A percentile compares a stretch with the other conserved stretches of the same genome.
phyloP scores from a whole-genome alignment of 305 asterid genomes.

The Euphrasia arctica region DNA sequence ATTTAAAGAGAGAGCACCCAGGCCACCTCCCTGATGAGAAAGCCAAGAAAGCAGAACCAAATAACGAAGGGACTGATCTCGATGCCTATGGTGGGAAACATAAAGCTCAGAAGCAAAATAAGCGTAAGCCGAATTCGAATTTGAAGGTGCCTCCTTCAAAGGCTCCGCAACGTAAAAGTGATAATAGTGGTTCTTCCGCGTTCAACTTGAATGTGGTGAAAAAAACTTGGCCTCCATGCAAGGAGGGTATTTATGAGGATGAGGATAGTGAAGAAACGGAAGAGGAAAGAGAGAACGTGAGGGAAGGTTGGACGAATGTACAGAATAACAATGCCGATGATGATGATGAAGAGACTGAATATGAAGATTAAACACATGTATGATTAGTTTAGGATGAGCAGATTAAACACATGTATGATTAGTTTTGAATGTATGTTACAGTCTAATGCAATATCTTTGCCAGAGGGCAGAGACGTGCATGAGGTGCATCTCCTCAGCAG shows the following conservation, averaged over 20 bases:
- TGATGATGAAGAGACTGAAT: slow-evolving; percentile 89
- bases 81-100: slow-evolving; percentile 55
- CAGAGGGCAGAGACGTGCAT: no score
- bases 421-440: not conserved
- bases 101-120: slow-evolving; percentile 58
- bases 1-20: slow-evolving; percentile 85
- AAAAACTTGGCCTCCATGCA: slow-evolving; percentile 46
- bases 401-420: not conserved
- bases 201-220: slow-evolving; percentile 46
- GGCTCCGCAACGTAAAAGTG: slow-evolving; percentile 54
- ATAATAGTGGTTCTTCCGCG: slow-evolving; percentile 22
- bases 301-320: slow-evolving; percentile 74
- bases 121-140: slow-evolving; percentile 69
- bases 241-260: slow-evolving; percentile 62
- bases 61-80: slow-evolving; percentile 77
- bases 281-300: slow-evolving; percentile 79
- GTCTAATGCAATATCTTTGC: no score
- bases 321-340: slow-evolving; percentile 46
- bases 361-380: slow-evolving; percentile 55
- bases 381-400: not conserved
- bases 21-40: slow-evolving; percentile 87
- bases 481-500: no score
- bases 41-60: slow-evolving; percentile 44
- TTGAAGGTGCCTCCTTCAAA: slow-evolving; percentile 74
- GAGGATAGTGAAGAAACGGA: slow-evolving; percentile 99